Evolutionary conservation across 1,139 yeast genomes (phyloP), one percentile per base, ranked within the genome.

Genomic region (Candida dubliniensis): DNA sequence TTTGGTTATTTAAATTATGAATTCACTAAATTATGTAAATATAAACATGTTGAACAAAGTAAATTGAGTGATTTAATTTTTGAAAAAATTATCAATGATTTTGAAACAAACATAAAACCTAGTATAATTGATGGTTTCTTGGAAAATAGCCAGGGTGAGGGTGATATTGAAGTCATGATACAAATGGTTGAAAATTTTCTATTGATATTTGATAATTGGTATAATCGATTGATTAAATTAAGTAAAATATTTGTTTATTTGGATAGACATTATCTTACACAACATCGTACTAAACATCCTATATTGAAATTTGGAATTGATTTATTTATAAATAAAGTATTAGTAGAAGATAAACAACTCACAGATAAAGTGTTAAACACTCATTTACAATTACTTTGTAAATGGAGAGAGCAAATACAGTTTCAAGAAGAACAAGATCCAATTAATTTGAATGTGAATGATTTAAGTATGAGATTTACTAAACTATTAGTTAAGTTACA

Each of bases 1-100:
- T 63, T 58, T 48, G 61, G 61, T 8, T 54, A 57, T 24, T 60
- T 69, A 45, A 60, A 67, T 44, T 53, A 55, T 13, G 54, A 59
- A 11, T 68, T 66, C 3, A 74, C 71, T 49, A 53, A 61, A 11
- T 50, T 71, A n/a, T 69, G 76, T 47, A 56, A 63, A 26, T 60
- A 53, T 47, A 66, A 61, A 44, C 66, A 66, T 39, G 48, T 57
- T 2, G 74, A 71, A 49, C 71, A 67, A 46, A 57, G 67, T 24
- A 51, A 50, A 35, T 47, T 71, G 25, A 58, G 65, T 2, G 58
- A 54, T n/a, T 34, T 38, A 4, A 41, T 70, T 8, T 52, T 47
- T 36, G 47, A 39, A 1, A 58, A 54, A 29, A 53, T 70, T n/a
- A 56, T 55, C n/a, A 25, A 26, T 1, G 45, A 52, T 40, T 66